These are phyloP conservation scores for Aspergillus kassunensis DNA, from an alignment of 495 filamentous ascomycete species.

Conservation along the genomic window DNA sequence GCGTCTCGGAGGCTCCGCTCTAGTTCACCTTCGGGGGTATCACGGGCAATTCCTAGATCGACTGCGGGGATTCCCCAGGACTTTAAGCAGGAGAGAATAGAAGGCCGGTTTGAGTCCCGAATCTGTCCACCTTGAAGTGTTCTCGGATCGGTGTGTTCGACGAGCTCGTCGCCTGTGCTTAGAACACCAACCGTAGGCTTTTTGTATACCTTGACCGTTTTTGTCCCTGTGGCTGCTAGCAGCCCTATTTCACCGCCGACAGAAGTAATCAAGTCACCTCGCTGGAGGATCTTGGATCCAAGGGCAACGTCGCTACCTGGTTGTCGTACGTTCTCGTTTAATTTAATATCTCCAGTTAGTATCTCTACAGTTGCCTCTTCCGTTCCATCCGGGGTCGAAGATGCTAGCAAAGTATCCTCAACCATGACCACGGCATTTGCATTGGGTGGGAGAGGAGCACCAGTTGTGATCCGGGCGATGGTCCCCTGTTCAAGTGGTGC, in stretches of 20 bases:
- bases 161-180: slow-evolving; percentile 93
- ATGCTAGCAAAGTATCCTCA: slow-evolving; percentile 78
- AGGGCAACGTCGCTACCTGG: slow-evolving; percentile 80
- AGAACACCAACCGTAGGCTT: slow-evolving; percentile 80
- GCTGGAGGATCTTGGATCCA: slow-evolving; percentile 63
- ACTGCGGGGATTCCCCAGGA: slow-evolving; percentile 76
- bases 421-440: slow-evolving; percentile 96
- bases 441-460: slow-evolving; percentile 82
- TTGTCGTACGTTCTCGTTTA: slow-evolving; percentile 86
- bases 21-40: slow-evolving; percentile 67
- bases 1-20: slow-evolving; percentile 72
- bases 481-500: slow-evolving; percentile 63
- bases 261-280: slow-evolving; percentile 73
- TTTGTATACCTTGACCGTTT: slow-evolving; percentile 68
- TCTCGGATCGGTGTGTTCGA: slow-evolving; percentile 64
- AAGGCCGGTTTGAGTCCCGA: slow-evolving; percentile 86
- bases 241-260: slow-evolving; percentile 89
- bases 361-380: slow-evolving; percentile 90
- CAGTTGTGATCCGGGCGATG: slow-evolving; percentile 88
- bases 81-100: slow-evolving; percentile 69
- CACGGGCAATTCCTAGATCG: slow-evolving; percentile 83
- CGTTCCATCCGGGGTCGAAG: slow-evolving; percentile 67
- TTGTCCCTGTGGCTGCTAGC: slow-evolving; percentile 76
- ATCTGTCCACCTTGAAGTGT: slow-evolving; percentile 75
- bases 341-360: slow-evolving; percentile 64